Base-by-base conservation (phyloP, 108 stramenopile species). In the Pseudonitzschia pungens region DNA sequence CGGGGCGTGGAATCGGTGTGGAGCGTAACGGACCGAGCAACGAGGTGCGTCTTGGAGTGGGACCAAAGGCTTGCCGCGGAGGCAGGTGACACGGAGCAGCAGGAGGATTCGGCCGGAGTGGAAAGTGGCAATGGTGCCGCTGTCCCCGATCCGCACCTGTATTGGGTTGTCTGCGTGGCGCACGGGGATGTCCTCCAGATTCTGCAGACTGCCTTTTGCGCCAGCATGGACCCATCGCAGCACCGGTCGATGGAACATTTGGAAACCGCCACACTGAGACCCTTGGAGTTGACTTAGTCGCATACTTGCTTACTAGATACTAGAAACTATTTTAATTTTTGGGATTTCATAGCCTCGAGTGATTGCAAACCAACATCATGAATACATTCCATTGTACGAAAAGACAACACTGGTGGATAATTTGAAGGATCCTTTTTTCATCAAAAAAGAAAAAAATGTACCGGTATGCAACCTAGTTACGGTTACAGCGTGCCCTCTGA, bases 131-230 rank as follows among this genome's bases (percentile, higher is more conserved):
- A 8, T 31, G 9, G 8, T 58, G 26, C 24, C 0, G 57, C 21
- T 27, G 20, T 22, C 55, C 21, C 21, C 0, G 24, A 0, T 0
- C 8, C n/a, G 53, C 22, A 54, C 8, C 15, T 20, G 70, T 16
- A 77, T 86, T 67, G 66, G 73, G 70, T 88, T 10, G 68, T 94
- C 51, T 74, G 92, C 29, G 90, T 91, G 15, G 96, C 96, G 3
- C 96, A 96, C 76, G 96, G 93, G 0, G 96, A 96, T 76, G 93
- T 94, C 18, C 59, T 96, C 50, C 96, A 96, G 71, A 96, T 96
- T 20, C 59, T 92, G 41, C 96, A 94, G 68, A 94, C 96, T 1
- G 89, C 86, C 26, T 94, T 94, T 71, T 55, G 58, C 62, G 78
- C 71, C 51, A 11, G 7, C 1, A 69, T 73, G 71, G 87, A 91